Base-by-base conservation (phyloP, 352 stramenopile species). In the Vaucheria bursata region DNA sequence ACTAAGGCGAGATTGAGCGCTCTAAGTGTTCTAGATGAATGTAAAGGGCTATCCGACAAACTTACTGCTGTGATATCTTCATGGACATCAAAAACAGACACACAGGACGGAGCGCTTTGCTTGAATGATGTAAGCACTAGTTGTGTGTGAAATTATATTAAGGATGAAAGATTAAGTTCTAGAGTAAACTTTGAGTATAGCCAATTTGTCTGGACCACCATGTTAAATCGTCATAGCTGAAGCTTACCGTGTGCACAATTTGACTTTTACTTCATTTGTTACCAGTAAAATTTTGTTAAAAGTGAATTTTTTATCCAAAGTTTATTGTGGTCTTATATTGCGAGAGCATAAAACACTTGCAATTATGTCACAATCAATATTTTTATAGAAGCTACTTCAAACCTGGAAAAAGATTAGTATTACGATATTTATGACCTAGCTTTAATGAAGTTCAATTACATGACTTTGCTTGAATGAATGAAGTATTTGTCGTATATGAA, bases 11-110 rank as follows among this genome's bases (percentile, higher is more conserved):
- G 49, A n/a, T 59, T 65, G 36, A 25, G 38, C 0, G 77, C 77
- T 5, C 39, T 4, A 39, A 66, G 68, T 36, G 77, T 82, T 7
- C 77, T 82, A 0, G 39, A 32, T 1, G 38, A 82, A 35, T 82
- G 77, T 35, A 68, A 39, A 3, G 53, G 6, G 33, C 77, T 82
- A 39, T 82, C 77, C 6, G 75, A 77, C 29, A 69, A 79, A 40
- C 77, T 82, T 31, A 32, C 49, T 12, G 50, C 25, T 40, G 77
- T 82, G 18, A 74, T 82, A 0, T 39, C 50, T 8, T 52, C 65
- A n/a, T 82, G 77, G 77, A 73, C 77, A 8, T 35, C 12, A n/a
- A 25, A 35, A 12, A 70, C 68, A 8, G 76, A 53, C 6, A 37
- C 7, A 7, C 31, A 1, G 1, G 31, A 80, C 38, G 73, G 73